phyloP scores from a whole-genome alignment of 2,329 filamentous ascomycete species.

The Trichoderma guizhouense region DNA sequence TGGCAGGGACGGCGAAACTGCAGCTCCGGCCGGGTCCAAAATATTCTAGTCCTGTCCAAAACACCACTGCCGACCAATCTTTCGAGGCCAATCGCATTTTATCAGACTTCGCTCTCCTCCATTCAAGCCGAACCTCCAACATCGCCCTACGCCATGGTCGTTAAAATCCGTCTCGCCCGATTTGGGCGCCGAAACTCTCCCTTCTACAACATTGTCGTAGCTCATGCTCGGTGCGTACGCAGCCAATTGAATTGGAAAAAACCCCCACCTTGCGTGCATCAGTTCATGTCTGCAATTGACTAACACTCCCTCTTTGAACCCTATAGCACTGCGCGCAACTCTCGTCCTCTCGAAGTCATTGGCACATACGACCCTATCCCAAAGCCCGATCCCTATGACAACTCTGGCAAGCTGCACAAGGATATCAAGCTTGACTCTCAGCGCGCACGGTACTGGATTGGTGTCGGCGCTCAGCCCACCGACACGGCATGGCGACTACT shows the following conservation, averaged over 20 bases:
- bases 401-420: slow-evolving; percentile 72
- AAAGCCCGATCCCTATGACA: slow-evolving; percentile 57
- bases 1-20: slow-evolving; percentile 38
- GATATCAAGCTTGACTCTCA: slow-evolving; percentile 82
- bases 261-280: not conserved
- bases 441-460: slow-evolving; percentile 91
- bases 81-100: not conserved
- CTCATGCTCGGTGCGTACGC: slow-evolving; percentile 70
- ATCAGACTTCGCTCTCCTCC: not conserved
- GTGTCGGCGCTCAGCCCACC: slow-evolving; percentile 91
- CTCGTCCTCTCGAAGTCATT: slow-evolving; percentile 88
- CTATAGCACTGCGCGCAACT: slow-evolving; percentile 71
- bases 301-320: slow-evolving; percentile 29
- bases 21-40: slow-evolving; percentile 33
- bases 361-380: slow-evolving; percentile 71
- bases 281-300: not conserved
- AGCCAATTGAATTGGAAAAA: not conserved
- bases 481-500: slow-evolving; percentile 85
- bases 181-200: slow-evolving; percentile 87
- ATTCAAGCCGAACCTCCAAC: not conserved
- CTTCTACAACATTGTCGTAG: slow-evolving; percentile 96
- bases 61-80: not conserved
- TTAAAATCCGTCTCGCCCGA: slow-evolving; percentile 89
- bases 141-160: slow-evolving; percentile 62
- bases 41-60: not conserved